phyloP scores from a whole-genome alignment of 148 eudicot genomes.

The Diospyros lotus region DNA sequence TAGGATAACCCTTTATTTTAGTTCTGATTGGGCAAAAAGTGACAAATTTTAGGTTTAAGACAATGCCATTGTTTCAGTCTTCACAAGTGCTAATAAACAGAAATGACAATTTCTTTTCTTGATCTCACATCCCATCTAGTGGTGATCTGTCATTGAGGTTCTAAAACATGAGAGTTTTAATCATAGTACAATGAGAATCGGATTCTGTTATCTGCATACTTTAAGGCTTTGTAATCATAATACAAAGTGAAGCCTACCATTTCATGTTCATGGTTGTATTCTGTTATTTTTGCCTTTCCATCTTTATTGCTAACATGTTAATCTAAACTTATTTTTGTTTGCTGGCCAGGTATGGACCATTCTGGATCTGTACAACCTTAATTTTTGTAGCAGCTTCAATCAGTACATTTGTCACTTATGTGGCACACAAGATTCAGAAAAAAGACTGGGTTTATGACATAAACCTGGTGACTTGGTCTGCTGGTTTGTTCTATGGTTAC shows the following conservation, averaged over 20 bases:
- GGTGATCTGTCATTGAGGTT: neutral
- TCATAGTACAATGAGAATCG: no score
- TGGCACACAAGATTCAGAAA: slow-evolving; percentile 78
- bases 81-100: no score
- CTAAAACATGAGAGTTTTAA: no score
- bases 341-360: slow-evolving; percentile 83
- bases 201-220: neutral
- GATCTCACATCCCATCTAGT: neutral
- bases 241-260: no score
- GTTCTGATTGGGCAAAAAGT: no score
- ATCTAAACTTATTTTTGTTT: slow-evolving; percentile 5
- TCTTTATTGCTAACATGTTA: neutral
- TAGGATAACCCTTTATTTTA: no score
- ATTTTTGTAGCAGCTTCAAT: slow-evolving; percentile 93
- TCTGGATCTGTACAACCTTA: slow-evolving; percentile 95
- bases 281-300: neutral
- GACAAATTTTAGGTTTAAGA: no score
- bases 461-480: slow-evolving; percentile 92
- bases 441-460: slow-evolving; percentile 92
- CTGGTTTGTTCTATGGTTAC: slow-evolving; percentile 95
- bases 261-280: neutral
- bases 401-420: slow-evolving; percentile 86
- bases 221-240: neutral
- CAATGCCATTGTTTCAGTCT: no score
- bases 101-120: no score